Conservation (phyloP, 2,329 filamentous ascomycete genomes). For the Teratosphaeria pseudoeucalypti region DNA sequence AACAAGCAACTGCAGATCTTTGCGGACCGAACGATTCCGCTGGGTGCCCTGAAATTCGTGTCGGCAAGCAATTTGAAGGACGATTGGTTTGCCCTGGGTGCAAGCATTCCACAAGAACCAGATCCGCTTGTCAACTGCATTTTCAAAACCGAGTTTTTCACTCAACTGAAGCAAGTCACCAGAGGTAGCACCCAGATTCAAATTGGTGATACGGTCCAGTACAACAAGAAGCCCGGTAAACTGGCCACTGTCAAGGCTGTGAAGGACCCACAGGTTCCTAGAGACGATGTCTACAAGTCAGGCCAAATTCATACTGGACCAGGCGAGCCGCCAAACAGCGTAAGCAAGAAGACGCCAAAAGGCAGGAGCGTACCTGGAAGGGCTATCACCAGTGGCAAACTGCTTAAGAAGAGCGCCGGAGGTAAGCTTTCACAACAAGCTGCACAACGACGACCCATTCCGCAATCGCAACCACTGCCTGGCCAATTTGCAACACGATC, state of each 20-base stretch:
- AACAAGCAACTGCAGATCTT: slow-evolving; percentile 74
- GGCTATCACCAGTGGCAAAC: slow-evolving; percentile 85
- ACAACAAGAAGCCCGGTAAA: slow-evolving; percentile 96
- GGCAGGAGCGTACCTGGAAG: slow-evolving; percentile 76
- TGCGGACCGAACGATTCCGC: slow-evolving; percentile 68
- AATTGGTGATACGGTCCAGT: slow-evolving; percentile 77
- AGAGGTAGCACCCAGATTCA: slow-evolving; percentile 72
- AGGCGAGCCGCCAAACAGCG: slow-evolving; percentile 73
- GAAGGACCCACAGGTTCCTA: slow-evolving; percentile 66
- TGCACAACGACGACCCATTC: slow-evolving; percentile 38
- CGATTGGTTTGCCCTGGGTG: slow-evolving; percentile 91
- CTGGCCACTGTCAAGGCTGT: slow-evolving; percentile 77
- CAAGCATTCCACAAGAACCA: slow-evolving; percentile 81
- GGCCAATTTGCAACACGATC: slow-evolving; percentile 13
- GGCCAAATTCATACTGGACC: slow-evolving; percentile 75
- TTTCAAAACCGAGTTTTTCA: slow-evolving; percentile 95
- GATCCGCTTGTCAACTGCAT: slow-evolving; percentile 91
- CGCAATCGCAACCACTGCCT: slow-evolving; percentile 32
- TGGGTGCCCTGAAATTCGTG: slow-evolving; percentile 83
- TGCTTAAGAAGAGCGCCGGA: slow-evolving; percentile 69
- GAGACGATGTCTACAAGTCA: slow-evolving; percentile 86
- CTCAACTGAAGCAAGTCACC: slow-evolving; percentile 72
- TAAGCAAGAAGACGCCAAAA: slow-evolving; percentile 75
- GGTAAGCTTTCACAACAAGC: slow-evolving; percentile 53
- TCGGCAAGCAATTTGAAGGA: slow-evolving; percentile 72